Conservation (phyloP, 192 early-diverging fungal species). For the Dissophora ornata region DNA sequence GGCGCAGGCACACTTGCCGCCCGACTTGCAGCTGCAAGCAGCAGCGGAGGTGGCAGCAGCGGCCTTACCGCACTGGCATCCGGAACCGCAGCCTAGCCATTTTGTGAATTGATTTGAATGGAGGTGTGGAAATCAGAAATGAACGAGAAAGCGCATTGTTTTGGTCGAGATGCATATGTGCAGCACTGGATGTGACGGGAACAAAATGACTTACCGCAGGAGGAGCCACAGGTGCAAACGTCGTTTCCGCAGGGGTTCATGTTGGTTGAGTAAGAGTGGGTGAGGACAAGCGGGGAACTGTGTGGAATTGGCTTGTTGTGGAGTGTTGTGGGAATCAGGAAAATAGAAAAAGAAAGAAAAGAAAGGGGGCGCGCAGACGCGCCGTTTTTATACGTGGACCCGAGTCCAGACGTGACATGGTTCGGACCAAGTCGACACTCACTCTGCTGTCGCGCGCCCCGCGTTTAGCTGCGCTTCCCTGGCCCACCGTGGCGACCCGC, state of each 20-base stretch:
- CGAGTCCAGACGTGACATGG: too few relatives aligned
- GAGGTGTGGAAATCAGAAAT: not conserved
- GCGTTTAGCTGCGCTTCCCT: too few relatives aligned
- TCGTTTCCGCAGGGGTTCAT: constrained; percentile 56
- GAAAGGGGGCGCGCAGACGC: not conserved
- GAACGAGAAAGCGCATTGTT: not conserved
- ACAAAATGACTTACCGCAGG: constrained; percentile 28
- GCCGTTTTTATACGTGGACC: too few relatives aligned
- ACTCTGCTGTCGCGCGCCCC: too few relatives aligned
- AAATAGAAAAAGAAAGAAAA: constrained; percentile 1
- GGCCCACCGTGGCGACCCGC: too few relatives aligned
- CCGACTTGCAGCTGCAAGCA: constrained; percentile 37
- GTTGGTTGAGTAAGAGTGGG: not conserved
- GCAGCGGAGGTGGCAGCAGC: constrained; percentile 14
- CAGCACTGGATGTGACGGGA: too few relatives aligned
- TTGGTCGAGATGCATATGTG: not conserved
- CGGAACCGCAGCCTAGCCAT: constrained; percentile 33
- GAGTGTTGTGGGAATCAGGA: too few relatives aligned
- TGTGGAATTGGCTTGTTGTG: too few relatives aligned
- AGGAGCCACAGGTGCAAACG: constrained; percentile 51
- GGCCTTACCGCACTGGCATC: constrained; percentile 51
- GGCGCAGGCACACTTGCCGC: constrained; percentile 37
- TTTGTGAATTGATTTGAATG: not conserved
- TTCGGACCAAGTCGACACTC: too few relatives aligned
- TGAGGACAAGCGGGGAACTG: constrained; percentile 4